phyloP scores from a whole-genome alignment of 805 yeast genomes.

The Lipomyces starkeyi region DNA sequence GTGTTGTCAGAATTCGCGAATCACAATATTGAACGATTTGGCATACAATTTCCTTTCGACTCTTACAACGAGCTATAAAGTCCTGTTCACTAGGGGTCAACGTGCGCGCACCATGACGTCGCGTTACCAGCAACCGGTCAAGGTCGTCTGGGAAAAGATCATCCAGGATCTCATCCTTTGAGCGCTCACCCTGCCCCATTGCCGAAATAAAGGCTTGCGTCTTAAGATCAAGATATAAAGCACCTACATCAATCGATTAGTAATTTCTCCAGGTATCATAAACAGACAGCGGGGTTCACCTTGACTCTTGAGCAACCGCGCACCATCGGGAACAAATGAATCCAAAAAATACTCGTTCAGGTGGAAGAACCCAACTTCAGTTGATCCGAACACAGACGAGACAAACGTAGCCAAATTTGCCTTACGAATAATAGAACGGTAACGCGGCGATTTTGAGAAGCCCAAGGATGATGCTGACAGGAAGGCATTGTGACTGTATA shows the following conservation, averaged over 20 bases:
- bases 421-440: constrained; percentile 70
- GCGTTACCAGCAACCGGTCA: constrained; percentile 51
- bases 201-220: constrained; percentile 96
- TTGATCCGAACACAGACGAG: constrained; percentile 82
- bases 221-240: constrained; percentile 78
- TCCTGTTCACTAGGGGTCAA: constrained; percentile 81
- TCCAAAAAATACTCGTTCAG: constrained; percentile 84
- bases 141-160: constrained; percentile 75
- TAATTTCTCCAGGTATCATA: constrained; percentile 43
- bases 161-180: constrained; percentile 69
- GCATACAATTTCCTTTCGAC: constrained; percentile 60
- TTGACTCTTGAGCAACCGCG: constrained; percentile 77
- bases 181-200: constrained; percentile 62
- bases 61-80: constrained; percentile 73
- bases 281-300: constrained; percentile 41
- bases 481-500: constrained; percentile 75
- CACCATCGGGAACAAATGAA: constrained; percentile 76
- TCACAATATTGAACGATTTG: neutral
- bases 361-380: constrained; percentile 85
- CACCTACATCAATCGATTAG: constrained; percentile 41
- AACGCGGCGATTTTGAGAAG: constrained; percentile 41
- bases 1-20: neutral
- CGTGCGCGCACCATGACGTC: constrained; percentile 42
- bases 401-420: constrained; percentile 87
- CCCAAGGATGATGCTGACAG: constrained; percentile 66